These are phyloP conservation scores for Sugiyamaella grinbergsii DNA, from an alignment of 1,139 yeast species.

Conservation along the genomic window DNA sequence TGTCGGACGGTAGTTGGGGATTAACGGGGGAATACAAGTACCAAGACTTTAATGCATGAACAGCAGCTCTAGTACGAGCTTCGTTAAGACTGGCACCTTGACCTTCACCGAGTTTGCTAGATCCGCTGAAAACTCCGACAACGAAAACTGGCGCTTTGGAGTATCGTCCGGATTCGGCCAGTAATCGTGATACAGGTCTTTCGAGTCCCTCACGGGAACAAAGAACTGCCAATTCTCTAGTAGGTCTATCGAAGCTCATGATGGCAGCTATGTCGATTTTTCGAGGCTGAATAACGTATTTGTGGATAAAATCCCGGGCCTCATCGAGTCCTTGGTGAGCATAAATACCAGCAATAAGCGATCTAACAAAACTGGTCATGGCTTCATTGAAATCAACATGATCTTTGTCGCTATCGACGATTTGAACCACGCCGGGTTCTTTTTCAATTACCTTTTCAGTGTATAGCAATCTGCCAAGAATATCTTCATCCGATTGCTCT, in stretches of 20 bases:
- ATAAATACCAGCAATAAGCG: conserved; percentile 48
- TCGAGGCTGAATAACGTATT: conserved; percentile 71
- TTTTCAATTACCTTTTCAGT: conserved; percentile 32
- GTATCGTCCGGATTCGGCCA: conserved; percentile 91
- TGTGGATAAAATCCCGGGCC: conserved; percentile 65
- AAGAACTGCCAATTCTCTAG: conserved; percentile 76
- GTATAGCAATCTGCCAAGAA: conserved; percentile 42
- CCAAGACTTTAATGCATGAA: conserved; percentile 87
- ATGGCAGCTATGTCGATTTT: conserved; percentile 70
- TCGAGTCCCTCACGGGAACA: conserved; percentile 77
- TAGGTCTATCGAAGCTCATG: conserved; percentile 83
- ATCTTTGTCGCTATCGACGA: conserved; percentile 39
- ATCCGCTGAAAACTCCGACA: conserved; percentile 88
- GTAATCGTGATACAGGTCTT: conserved; percentile 75
- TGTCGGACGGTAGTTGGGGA: conserved; percentile 63
- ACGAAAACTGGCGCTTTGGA: conserved; percentile 84
- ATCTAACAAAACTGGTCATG: conserved; percentile 54
- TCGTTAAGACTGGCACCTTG: conserved; percentile 90
- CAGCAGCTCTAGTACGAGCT: conserved; percentile 91
- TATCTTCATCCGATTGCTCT: conserved; percentile 61
- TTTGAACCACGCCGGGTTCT: conserved; percentile 50
- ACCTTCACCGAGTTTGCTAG: conserved; percentile 87
- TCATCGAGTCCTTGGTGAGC: conserved; percentile 57
- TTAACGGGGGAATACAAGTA: conserved; percentile 83
- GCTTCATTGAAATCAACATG: conserved; percentile 45